phyloP scores from a whole-genome alignment of 345 rosid species.

The Murraya paniculata region DNA sequence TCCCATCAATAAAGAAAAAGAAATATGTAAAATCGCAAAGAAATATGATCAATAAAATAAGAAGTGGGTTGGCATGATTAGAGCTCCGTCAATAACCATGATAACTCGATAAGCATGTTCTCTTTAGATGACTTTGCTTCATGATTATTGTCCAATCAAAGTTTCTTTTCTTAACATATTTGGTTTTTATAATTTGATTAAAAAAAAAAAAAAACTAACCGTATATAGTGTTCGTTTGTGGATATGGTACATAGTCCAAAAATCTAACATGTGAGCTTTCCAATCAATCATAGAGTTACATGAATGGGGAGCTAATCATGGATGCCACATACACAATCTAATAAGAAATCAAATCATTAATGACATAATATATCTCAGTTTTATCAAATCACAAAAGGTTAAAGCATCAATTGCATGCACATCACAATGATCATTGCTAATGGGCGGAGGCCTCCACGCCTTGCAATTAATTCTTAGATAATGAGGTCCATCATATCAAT shows the following conservation, averaged over 20 bases:
- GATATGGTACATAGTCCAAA: constrained; percentile 15
- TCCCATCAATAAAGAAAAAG: neutral
- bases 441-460: constrained; percentile 3
- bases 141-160: constrained; percentile 34
- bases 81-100: constrained; percentile 28
- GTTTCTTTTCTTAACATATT: neutral
- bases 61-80: constrained; percentile 25
- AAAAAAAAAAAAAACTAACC: neutral
- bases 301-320: constrained; percentile 35
- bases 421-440: constrained; percentile 19
- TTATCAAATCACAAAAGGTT: neutral
- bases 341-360: neutral
- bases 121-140: constrained; percentile 31
- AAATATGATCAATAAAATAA: neutral
- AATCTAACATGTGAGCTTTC: constrained; percentile 31
- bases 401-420: constrained; percentile 14
- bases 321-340: constrained; percentile 10
- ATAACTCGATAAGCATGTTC: constrained; percentile 41
- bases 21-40: too few relatives aligned
- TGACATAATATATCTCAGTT: neutral
- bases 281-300: constrained; percentile 20
- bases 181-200: neutral
- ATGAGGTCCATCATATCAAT: constrained; percentile 4
- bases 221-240: constrained; percentile 1
- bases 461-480: neutral